Evolutionary conservation across 1,284 basidiomycete species (phyloP), one percentile per base, ranked within the genome.

Genomic region (Ustilago tritici): DNA sequence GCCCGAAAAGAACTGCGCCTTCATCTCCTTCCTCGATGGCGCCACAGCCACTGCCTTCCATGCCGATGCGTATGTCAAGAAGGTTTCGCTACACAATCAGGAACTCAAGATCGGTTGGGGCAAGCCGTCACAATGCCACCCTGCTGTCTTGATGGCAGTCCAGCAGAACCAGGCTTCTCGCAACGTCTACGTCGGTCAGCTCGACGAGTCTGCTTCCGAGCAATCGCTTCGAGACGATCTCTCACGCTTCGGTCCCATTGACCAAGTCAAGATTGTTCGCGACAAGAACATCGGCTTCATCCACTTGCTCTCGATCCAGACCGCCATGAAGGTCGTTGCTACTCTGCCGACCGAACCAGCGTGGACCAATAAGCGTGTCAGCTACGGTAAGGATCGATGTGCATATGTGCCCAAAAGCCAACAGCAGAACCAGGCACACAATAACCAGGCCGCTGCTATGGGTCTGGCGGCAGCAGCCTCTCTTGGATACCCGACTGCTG

Each of bases 1-100:
- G n/a, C 94, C 95, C 47, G 96, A 98, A 87, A 98, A 98, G 87
- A 94, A 92, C 14, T 98, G 96, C 86, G 95, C 97, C 63, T 99
- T 99, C 89, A 91, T 99, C 76, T 98, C 95, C 14, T 84, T 86
- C 58, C 78, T 85, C 19, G 81, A 77, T 47, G 82, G 78, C 28
- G 56, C 72, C 35, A 78, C 80, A 15, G 84, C 82, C 15, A 81
- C 84, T 1, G 84, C 84, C 5, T 85, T 85, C 68, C 83, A 85
- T 43, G 84, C 84, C 17, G 84, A 85, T 58, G 83, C 84, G 2
- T 84, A 78, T 32, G 84, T 85, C 38, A 84, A 84, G 56, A 84
- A 80, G 66, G 73, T 85, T 9, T 78, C 84, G 35, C 68, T 85
- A 17, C 81, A 83, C 67, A 79, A 77, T 56, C 82, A 84, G 53